phyloP scores from a whole-genome alignment of 495 filamentous ascomycete species.

The Oidiodendron maius region DNA sequence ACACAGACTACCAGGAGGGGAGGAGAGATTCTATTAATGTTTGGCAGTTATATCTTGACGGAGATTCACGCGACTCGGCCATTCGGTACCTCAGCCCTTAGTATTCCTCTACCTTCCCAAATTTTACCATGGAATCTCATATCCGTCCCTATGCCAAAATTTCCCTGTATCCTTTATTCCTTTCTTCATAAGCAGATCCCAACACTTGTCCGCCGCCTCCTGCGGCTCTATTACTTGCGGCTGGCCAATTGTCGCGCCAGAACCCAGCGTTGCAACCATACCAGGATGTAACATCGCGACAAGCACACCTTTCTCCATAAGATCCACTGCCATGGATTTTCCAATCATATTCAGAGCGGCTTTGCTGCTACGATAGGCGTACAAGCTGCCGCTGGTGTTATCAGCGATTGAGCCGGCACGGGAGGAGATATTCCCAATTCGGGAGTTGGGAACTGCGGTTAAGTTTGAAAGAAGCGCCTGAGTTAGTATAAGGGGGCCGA shows the following conservation, averaged over 20 bases:
- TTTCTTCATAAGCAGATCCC: not conserved
- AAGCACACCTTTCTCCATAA: slow-evolving; percentile 55
- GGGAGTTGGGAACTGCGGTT: slow-evolving; percentile 37
- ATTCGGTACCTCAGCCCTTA: too few relatives aligned
- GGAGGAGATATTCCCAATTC: slow-evolving; percentile 64
- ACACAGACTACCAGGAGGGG: too few relatives aligned
- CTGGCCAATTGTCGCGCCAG: not conserved
- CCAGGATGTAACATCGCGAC: slow-evolving; percentile 71
- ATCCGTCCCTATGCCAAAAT: slow-evolving; percentile 1
- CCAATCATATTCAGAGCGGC: slow-evolving; percentile 63
- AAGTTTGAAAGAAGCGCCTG: slow-evolving; percentile 68
- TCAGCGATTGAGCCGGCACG: slow-evolving; percentile 70
- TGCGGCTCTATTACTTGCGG: not conserved
- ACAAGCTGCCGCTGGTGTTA: slow-evolving; percentile 67
- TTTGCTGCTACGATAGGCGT: slow-evolving; percentile 70
- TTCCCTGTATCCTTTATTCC: not conserved
- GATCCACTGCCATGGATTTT: slow-evolving; percentile 67
- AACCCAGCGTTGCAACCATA: slow-evolving; percentile 68
- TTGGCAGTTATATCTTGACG: too few relatives aligned
- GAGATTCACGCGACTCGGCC: too few relatives aligned
- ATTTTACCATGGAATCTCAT: not conserved
- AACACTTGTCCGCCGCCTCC: not conserved
- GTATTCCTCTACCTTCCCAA: too few relatives aligned
- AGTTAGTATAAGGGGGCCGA: slow-evolving; percentile 68
- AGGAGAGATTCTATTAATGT: too few relatives aligned